Percentiles rank a stretch among this genome's conserved stretches.
Evolutionary conservation across 2,329 filamentous ascomycete genomes (phyloP).

Genomic region (Zasmidium angulare): DNA sequence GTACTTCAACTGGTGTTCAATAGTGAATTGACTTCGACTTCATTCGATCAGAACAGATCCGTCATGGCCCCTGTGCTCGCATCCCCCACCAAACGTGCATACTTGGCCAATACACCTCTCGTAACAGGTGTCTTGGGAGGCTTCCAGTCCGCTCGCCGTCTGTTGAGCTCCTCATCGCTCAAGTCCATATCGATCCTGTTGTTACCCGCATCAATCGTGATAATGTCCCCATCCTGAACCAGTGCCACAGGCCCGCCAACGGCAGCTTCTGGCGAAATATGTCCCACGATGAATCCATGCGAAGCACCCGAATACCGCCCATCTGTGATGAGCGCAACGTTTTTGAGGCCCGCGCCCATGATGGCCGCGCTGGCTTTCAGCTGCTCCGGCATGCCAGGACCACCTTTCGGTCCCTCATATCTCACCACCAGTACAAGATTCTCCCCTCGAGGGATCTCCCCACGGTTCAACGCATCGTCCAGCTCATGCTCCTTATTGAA

Average conservation of each 20-base stretch:
- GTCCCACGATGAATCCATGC: conserved; percentile 91
- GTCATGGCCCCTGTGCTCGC: conserved; percentile 90
- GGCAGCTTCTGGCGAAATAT: conserved; percentile 87
- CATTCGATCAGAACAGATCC: conserved; percentile 58
- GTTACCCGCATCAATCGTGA: conserved; percentile 81
- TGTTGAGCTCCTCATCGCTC: conserved; percentile 67
- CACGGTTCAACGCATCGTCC: conserved; percentile 69
- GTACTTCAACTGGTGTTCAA: too few species aligned
- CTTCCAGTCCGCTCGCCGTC: conserved; percentile 67
- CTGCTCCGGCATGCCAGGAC: conserved; percentile 95
- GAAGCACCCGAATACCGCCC: conserved; percentile 84
- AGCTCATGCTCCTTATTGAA: conserved; percentile 85
- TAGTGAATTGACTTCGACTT: neutral
- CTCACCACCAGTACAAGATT: conserved; percentile 88
- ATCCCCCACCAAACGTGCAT: conserved; percentile 82
- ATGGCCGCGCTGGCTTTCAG: conserved; percentile 84
- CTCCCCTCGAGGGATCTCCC: conserved; percentile 70
- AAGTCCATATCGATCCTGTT: conserved; percentile 74
- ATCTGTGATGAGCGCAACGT: conserved; percentile 89
- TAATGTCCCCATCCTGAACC: conserved; percentile 74
- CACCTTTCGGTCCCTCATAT: conserved; percentile 91
- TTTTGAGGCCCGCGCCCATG: conserved; percentile 85
- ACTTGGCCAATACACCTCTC: conserved; percentile 85
- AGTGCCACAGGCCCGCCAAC: conserved; percentile 85
- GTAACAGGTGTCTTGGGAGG: conserved; percentile 70